Conservation (phyloP, 148 eudicot genomes). For the Drosera capensis region DNA sequence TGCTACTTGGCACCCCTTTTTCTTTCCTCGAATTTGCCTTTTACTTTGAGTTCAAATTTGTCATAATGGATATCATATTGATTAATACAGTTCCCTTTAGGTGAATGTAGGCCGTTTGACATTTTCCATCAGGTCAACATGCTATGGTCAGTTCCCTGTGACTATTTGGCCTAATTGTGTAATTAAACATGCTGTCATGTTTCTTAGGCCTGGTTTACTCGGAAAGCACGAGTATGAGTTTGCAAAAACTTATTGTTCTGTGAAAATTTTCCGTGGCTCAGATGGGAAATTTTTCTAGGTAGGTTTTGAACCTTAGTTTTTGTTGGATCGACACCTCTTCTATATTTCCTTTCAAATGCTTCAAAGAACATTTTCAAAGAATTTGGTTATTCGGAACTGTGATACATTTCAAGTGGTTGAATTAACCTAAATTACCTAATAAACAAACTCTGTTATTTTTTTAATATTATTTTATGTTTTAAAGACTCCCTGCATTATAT, state of each 20-base stretch:
- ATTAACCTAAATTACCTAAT: too few species aligned
- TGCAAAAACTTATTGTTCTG: constrained; percentile 78
- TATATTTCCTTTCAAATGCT: too few species aligned
- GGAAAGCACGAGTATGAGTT: constrained; percentile 78
- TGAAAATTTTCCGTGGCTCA: constrained; percentile 21
- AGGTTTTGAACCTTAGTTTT: too few species aligned
- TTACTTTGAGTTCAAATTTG: too few species aligned
- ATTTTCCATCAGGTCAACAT: constrained; percentile 94
- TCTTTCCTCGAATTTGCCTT: constrained; percentile 3
- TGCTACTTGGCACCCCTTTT: not conserved
- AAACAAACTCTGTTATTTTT: too few species aligned
- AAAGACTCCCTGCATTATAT: too few species aligned
- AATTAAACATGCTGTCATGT: constrained; percentile 2
- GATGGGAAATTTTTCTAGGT: constrained; percentile 68
- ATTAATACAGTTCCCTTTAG: constrained; percentile 38
- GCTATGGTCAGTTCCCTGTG: constrained; percentile 55
- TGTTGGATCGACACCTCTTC: too few species aligned
- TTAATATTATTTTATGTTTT: too few species aligned
- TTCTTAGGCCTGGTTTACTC: constrained; percentile 90
- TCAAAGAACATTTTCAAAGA: too few species aligned
- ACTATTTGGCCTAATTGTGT: not conserved
- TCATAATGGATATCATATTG: constrained; percentile 16
- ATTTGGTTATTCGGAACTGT: too few species aligned
- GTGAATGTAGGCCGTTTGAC: constrained; percentile 94
- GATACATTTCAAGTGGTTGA: too few species aligned